phyloP scores from a whole-genome alignment of 345 rosid genomes.

The Boechera retrofracta region DNA sequence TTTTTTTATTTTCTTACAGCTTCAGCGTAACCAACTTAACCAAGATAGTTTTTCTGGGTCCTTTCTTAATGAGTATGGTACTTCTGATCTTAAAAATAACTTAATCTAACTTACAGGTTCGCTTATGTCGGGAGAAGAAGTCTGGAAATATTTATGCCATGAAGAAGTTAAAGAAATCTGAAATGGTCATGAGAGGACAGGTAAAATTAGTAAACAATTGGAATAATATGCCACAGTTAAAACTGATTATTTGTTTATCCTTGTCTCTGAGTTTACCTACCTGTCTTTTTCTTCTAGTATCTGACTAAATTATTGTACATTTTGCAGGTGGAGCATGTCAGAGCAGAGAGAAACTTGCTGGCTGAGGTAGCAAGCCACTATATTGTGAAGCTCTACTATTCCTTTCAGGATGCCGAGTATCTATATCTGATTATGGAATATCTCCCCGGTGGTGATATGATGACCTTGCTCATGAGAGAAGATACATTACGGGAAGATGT shows the following conservation, averaged over 20 bases:
- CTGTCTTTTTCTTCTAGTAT: slow-evolving; percentile 11
- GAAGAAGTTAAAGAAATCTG: slow-evolving; percentile 99
- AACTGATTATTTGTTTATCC: neutral
- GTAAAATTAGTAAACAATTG: slow-evolving; percentile 50
- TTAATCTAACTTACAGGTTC: slow-evolving; percentile 62
- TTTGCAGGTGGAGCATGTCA: slow-evolving; percentile 91
- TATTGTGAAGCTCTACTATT: slow-evolving; percentile 94
- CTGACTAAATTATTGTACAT: slow-evolving; percentile 26
- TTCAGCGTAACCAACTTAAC: neutral
- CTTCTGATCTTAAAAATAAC: slow-evolving; percentile 4
- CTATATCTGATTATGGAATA: slow-evolving; percentile 95
- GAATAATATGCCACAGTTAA: slow-evolving; percentile 9
- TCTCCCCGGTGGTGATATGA: slow-evolving; percentile 98
- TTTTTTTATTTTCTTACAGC: neutral
- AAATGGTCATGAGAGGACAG: slow-evolving; percentile 97
- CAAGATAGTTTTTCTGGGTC: neutral
- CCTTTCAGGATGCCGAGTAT: slow-evolving; percentile 94
- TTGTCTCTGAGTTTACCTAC: neutral
- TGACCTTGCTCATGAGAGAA: slow-evolving; percentile 94
- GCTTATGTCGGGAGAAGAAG: slow-evolving; percentile 87
- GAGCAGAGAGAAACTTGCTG: slow-evolving; percentile 97
- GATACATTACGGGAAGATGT: slow-evolving; percentile 86
- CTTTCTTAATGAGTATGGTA: neutral
- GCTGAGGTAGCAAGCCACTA: slow-evolving; percentile 97
- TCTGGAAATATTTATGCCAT: slow-evolving; percentile 96